Conservation (phyloP, 371 early-diverging fungal genomes). For the Mucor lusitanicus region DNA sequence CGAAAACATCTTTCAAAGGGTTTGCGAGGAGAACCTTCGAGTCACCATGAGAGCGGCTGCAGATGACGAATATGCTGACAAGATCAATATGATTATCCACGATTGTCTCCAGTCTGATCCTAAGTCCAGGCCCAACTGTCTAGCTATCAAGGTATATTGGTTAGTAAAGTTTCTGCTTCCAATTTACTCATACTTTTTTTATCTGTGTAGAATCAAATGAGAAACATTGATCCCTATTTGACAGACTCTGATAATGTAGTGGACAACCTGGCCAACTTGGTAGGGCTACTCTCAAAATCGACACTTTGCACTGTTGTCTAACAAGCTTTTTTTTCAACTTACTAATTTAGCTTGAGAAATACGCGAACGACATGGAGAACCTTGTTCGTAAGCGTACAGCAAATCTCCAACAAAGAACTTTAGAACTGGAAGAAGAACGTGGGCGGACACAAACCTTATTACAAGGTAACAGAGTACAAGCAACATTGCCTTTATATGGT, state of each 20-base stretch:
- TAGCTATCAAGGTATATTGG: neutral
- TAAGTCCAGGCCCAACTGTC: slow-evolving; percentile 31
- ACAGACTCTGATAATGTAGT: slow-evolving; percentile 45
- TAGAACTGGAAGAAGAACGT: slow-evolving; percentile 54
- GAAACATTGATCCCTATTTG: slow-evolving; percentile 45
- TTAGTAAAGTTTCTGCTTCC: neutral
- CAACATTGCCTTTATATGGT: neutral
- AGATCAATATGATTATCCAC: slow-evolving; percentile 37
- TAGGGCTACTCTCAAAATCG: neutral
- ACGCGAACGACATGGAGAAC: slow-evolving; percentile 57
- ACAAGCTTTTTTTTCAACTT: neutral
- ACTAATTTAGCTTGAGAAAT: slow-evolving; percentile 45
- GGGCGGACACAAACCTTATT: slow-evolving; percentile 40
- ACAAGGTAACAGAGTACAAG: slow-evolving; percentile 19
- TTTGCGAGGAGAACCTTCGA: slow-evolving; percentile 27
- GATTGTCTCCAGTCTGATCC: slow-evolving; percentile 33
- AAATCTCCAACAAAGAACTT: slow-evolving; percentile 51
- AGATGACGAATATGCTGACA: slow-evolving; percentile 41
- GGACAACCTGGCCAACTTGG: slow-evolving; percentile 52
- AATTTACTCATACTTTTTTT: neutral
- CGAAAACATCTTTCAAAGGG: slow-evolving; percentile 7
- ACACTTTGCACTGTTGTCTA: neutral
- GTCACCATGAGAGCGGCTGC: slow-evolving; percentile 23
- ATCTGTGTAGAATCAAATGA: slow-evolving; percentile 2
- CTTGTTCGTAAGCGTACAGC: slow-evolving; percentile 49